Evolutionary conservation across 192 early-diverging fungal species (phyloP), one percentile per base, ranked within the genome.

Genomic region (Gonapodya sp.): DNA sequence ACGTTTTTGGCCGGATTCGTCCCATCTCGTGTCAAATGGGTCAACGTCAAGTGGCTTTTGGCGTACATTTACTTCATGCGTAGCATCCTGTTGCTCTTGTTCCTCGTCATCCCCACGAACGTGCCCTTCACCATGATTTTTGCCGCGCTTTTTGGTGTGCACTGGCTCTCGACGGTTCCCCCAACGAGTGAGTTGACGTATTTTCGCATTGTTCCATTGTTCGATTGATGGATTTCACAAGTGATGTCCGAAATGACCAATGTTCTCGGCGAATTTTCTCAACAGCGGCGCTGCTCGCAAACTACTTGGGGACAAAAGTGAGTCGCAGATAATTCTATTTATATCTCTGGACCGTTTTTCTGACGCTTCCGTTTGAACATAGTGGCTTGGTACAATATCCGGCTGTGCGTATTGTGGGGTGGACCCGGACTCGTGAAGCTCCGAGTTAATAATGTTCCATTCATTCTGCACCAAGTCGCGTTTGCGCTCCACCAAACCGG

Each of bases 121-220:
- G 75, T 31, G 34, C 8, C 75, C 18, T 77, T 77, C 75, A 32
- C 34, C 75, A 34, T 77, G 30, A 77, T 77, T 33, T 77, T 18
- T 33, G 2, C 75, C 75, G 34, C 46, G 24, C 46, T 77, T 34
- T 34, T 77, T 34, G 75, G 75, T 34, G 8, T 77, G 18, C 34
- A 18, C 30, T 77, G 75, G 75, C 31, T 77, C 18, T 77, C 75
- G 2, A 77, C 75, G 30, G 75, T 77, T 14, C 75, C 75, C 8
- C 75, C 75, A 34, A 77, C 75, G 75, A 77, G 18, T 64, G 8
- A n/a, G n/a, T n/a, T n/a, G n/a, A n/a, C n/a, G n/a, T n/a, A n/a
- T n/a, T n/a, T n/a, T n/a, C n/a, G n/a, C n/a, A n/a, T n/a, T n/a
- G n/a, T n/a, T n/a, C n/a, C n/a, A n/a, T n/a, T n/a, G n/a, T n/a